Evolutionary conservation across 2,329 filamentous ascomycete genomes (phyloP).

Genomic region (Fusarium subtropicale): DNA sequence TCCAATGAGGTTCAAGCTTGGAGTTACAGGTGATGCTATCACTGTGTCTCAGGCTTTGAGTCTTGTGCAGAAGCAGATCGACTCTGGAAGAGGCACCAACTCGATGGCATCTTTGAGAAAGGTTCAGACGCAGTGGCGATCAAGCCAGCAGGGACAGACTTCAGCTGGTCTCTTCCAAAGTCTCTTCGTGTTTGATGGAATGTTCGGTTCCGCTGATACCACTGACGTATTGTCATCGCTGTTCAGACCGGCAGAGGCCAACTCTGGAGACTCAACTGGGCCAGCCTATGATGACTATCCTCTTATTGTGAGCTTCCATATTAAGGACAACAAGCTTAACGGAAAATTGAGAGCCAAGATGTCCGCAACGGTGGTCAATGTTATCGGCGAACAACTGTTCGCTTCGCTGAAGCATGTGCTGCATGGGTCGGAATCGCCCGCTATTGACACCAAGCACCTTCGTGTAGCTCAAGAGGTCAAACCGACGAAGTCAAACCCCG

Average conservation of each 20-base stretch:
- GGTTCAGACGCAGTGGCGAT: slow-evolving; percentile 23
- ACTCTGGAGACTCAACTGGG: background rate
- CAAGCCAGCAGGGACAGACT: rapidly evolving
- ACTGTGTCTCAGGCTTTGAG: background rate
- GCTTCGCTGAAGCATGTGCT: background rate
- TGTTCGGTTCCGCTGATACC: background rate
- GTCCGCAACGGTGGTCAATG: background rate
- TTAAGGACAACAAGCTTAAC: slow-evolving; percentile 4
- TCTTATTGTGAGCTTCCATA: slow-evolving; percentile 26
- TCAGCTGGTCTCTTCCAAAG: slow-evolving; percentile 21
- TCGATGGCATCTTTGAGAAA: slow-evolving; percentile 27
- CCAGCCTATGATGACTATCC: slow-evolving; percentile 27
- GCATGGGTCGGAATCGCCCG: background rate
- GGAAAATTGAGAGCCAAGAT: slow-evolving; percentile 25
- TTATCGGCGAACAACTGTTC: background rate
- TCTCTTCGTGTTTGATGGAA: slow-evolving; percentile 26
- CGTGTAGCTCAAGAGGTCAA: rapidly evolving
- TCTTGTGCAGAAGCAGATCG: background rate
- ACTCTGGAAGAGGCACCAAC: slow-evolving; percentile 8
- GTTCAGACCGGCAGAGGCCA: background rate
- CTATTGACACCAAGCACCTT: background rate
- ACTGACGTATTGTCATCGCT: background rate
- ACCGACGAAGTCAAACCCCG: background rate
- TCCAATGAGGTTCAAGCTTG: slow-evolving; percentile 1
- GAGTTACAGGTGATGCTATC: rapidly evolving